Conservation (phyloP, 2,329 filamentous ascomycete genomes). For the Beauveria brongniartii region DNA sequence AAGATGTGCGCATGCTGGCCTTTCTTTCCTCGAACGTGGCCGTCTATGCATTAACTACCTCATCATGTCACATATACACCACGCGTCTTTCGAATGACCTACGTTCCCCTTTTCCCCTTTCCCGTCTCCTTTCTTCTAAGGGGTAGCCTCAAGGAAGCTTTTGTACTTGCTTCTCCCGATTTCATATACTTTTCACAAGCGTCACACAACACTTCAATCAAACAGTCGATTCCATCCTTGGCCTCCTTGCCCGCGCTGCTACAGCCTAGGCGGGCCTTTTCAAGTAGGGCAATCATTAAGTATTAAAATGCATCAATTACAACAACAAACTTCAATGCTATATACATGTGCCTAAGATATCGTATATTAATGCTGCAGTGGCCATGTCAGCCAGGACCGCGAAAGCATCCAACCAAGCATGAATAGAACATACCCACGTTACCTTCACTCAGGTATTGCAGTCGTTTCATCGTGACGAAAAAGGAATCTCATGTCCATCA, state of each 20-base stretch:
- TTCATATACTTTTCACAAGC: not conserved
- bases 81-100: not conserved
- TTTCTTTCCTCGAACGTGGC: not conserved
- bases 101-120: not conserved
- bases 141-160: not conserved
- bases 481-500: not conserved
- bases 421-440: not conserved
- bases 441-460: not conserved
- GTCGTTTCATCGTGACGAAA: not conserved
- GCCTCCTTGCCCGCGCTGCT: not conserved
- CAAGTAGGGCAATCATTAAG: not conserved
- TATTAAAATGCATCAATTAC: not conserved
- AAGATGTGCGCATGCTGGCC: not conserved
- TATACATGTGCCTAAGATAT: conserved; percentile 1
- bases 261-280: not conserved
- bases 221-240: not conserved
- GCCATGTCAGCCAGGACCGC: not conserved
- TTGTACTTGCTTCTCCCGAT: too few species aligned
- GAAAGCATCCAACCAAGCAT: not conserved
- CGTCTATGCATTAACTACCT: not conserved
- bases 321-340: not conserved
- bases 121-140: not conserved
- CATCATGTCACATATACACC: not conserved
- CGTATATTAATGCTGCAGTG: not conserved
- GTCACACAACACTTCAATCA: not conserved